Conservation (phyloP, 176 grass and related monocot species). For the Rhynchospora tenuis region DNA sequence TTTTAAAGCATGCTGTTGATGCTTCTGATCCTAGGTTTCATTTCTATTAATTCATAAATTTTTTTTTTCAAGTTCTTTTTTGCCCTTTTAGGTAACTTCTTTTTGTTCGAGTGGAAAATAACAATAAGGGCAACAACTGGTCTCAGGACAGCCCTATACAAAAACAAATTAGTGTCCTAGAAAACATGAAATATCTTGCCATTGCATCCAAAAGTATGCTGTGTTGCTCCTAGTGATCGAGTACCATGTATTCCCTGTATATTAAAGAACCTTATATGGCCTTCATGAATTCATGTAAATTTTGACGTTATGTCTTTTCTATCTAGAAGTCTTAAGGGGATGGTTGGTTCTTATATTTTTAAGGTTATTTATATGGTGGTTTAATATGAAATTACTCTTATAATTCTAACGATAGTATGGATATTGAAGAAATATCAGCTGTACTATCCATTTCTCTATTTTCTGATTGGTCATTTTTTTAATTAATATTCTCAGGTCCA, state of each 20-base stretch:
- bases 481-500: slow-evolving; percentile 44
- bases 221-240: not conserved
- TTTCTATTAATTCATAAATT: slow-evolving; percentile 16
- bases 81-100: not conserved
- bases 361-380: no score
- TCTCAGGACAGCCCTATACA: not conserved
- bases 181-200: not conserved
- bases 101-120: not conserved
- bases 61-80: slow-evolving; percentile 3
- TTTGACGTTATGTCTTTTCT: not conserved
- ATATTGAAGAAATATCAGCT: no score
- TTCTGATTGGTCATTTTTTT: slow-evolving; percentile 14
- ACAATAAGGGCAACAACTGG: not conserved
- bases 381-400: no score
- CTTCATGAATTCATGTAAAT: not conserved
- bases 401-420: no score
- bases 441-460: not conserved
- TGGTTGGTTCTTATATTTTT: no score
- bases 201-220: not conserved
- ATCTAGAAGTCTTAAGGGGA: no score
- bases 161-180: not conserved
- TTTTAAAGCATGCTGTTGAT: slow-evolving; percentile 66
- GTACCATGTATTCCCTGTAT: not conserved
- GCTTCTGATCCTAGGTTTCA: slow-evolving; percentile 49
- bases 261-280: not conserved